Percentiles rank a stretch among this genome's conserved stretches.
phyloP scores from a whole-genome alignment of 2,329 filamentous ascomycete species.

The Mycosphaerelloides madeirae region DNA sequence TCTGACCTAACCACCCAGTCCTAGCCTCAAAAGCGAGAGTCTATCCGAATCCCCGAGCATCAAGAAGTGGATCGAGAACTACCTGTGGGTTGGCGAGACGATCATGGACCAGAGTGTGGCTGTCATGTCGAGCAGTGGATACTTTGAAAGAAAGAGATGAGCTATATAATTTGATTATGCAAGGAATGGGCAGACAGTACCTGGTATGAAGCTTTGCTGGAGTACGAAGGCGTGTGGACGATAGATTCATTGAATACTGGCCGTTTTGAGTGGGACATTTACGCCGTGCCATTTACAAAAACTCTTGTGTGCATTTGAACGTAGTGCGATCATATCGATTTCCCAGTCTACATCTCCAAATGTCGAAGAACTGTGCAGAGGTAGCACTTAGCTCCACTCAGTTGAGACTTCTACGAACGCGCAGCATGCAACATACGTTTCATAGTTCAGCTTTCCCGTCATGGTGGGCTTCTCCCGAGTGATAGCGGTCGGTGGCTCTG shows the following conservation, averaged over 20 bases:
- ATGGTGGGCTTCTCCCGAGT: no score
- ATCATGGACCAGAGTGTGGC: conserved; percentile 97
- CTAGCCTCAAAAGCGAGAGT: conserved; percentile 83
- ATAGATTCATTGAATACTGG: background rate
- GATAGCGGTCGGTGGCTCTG: no score
- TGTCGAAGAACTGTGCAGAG: no score
- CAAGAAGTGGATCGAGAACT: conserved; percentile 85
- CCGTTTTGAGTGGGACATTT: background rate
- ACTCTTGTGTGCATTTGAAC: no score
- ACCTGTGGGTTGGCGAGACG: conserved; percentile 92
- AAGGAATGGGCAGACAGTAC: background rate
- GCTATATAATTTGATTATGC: background rate
- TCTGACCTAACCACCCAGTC: conserved; percentile 50
- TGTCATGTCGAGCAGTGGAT: conserved; percentile 79
- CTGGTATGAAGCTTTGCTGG: no score
- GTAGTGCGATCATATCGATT: no score
- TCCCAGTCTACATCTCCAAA: no score
- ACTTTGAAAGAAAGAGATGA: conserved; percentile 83
- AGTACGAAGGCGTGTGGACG: background rate
- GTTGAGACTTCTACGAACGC: no score
- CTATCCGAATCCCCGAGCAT: conserved; percentile 78
- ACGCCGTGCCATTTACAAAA: background rate
- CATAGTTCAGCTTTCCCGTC: no score
- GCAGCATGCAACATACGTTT: no score
- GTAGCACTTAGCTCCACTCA: no score